These are phyloP conservation scores for Xylariaceae sp. DNA, from an alignment of 2,329 filamentous ascomycete species.

Conservation along the genomic window DNA sequence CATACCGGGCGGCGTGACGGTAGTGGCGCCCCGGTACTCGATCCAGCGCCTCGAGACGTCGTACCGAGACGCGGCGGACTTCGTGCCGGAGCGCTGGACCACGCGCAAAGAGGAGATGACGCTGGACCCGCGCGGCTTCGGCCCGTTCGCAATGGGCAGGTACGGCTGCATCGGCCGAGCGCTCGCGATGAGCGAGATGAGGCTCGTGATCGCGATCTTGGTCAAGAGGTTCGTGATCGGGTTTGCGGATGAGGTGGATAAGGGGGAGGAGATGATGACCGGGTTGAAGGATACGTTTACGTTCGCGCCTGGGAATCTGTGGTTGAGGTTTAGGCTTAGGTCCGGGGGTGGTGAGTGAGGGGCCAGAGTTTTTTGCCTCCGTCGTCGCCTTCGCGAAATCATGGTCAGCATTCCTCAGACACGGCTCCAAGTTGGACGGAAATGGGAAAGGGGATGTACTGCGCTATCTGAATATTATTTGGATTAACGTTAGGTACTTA, in stretches of 20 bases:
- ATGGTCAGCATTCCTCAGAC: too few species aligned
- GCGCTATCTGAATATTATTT: too few species aligned
- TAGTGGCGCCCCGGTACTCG: constrained; percentile 16
- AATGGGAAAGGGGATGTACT: too few species aligned
- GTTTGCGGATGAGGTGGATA: constrained; percentile 11
- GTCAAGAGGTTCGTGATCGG: constrained; percentile 15
- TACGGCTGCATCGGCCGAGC: constrained; percentile 17
- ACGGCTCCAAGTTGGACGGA: too few species aligned
- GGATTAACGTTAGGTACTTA: too few species aligned
- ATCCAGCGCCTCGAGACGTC: constrained; percentile 15
- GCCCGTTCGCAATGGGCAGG: constrained; percentile 6
- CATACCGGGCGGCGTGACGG: constrained; percentile 24
- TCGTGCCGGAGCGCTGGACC: constrained; percentile 20
- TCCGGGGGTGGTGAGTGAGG: too few species aligned
- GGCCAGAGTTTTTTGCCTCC: too few species aligned
- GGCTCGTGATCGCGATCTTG: constrained; percentile 16
- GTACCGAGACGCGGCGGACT: constrained; percentile 11
- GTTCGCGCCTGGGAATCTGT: constrained; percentile 12
- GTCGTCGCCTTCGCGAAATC: too few species aligned
- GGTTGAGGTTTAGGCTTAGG: constrained; percentile 12
- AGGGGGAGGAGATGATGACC: constrained; percentile 12
- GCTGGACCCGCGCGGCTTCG: constrained; percentile 2
- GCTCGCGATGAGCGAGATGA: constrained; percentile 19
- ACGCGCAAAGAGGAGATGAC: constrained; percentile 10
- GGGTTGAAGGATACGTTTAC: constrained; percentile 18